Evolutionary conservation across 129 eudicot genomes (phyloP).

Genomic region (Arctium minus): DNA sequence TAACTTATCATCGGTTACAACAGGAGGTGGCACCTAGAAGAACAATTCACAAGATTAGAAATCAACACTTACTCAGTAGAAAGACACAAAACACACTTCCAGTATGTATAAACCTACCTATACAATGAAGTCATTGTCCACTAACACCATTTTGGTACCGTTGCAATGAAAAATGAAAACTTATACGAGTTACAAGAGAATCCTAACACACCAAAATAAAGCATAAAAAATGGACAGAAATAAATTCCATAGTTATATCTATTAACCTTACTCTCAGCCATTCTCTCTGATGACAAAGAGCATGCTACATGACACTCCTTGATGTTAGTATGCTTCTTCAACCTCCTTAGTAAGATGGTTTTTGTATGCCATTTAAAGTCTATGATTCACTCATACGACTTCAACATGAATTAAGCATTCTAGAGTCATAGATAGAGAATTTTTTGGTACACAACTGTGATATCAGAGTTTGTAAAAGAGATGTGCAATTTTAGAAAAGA

Average conservation of each 20-base stretch:
- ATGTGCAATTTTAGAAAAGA: neutral
- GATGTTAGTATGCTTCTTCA: neutral
- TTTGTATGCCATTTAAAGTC: neutral
- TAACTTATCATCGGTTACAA: no score
- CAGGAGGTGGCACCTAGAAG: no score
- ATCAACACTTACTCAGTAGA: no score
- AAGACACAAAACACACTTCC: no score
- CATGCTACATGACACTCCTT: neutral
- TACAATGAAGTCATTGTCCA: no score
- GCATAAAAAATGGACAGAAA: neutral
- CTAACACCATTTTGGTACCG: no score
- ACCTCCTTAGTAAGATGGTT: neutral
- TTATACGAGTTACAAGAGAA: neutral
- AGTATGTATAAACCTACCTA: no score
- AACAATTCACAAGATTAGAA: no score
- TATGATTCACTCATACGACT: conserved; percentile 11
- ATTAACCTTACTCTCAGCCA: neutral
- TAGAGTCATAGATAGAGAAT: neutral
- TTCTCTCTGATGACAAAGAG: neutral
- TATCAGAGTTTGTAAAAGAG: conserved; percentile 1
- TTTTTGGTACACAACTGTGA: conserved; percentile 23
- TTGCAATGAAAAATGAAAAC: no score
- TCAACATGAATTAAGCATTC: no score
- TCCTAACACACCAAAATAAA: neutral
- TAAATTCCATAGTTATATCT: neutral